Evolutionary conservation across 495 filamentous ascomycete genomes (phyloP).

Genomic region (Penicillium roqueforti): DNA sequence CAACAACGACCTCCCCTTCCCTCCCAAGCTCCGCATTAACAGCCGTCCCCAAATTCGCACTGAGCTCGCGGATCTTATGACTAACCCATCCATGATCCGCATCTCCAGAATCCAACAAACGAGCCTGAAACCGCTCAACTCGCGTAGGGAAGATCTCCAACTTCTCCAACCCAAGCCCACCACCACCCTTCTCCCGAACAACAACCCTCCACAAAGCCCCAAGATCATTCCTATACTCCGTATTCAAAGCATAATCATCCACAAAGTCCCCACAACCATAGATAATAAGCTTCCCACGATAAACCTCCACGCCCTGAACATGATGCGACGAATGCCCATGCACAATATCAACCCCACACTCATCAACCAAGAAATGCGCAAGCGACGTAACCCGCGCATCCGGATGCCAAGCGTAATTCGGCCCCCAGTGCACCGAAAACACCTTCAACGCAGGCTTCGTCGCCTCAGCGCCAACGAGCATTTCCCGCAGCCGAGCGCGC

Average conservation of each 20-base stretch:
- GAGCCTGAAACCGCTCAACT: conserved; percentile 25
- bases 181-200: conserved; percentile 10
- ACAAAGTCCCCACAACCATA: conserved; percentile 47
- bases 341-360: conserved; percentile 42
- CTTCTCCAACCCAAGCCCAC: conserved; percentile 16
- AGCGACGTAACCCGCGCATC: conserved; percentile 23
- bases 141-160: conserved; percentile 33
- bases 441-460: conserved; percentile 29
- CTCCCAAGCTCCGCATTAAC: conserved; percentile 16
- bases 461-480: conserved; percentile 9
- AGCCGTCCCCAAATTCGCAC: conserved; percentile 20
- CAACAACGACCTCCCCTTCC: conserved; percentile 29
- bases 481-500: conserved; percentile 16
- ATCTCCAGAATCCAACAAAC: conserved; percentile 18
- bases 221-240: conserved; percentile 38
- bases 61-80: conserved; percentile 18
- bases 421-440: conserved; percentile 43
- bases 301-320: conserved; percentile 40
- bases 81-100: conserved; percentile 28
- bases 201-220: conserved; percentile 39
- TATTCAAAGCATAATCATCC: conserved; percentile 39
- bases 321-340: conserved; percentile 45
- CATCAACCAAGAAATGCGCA: conserved; percentile 42
- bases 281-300: conserved; percentile 35
- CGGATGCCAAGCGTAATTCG: conserved; percentile 39